These are phyloP conservation scores for Calonectria naviculata DNA, from an alignment of 2,329 filamentous ascomycete species.

Conservation along the genomic window DNA sequence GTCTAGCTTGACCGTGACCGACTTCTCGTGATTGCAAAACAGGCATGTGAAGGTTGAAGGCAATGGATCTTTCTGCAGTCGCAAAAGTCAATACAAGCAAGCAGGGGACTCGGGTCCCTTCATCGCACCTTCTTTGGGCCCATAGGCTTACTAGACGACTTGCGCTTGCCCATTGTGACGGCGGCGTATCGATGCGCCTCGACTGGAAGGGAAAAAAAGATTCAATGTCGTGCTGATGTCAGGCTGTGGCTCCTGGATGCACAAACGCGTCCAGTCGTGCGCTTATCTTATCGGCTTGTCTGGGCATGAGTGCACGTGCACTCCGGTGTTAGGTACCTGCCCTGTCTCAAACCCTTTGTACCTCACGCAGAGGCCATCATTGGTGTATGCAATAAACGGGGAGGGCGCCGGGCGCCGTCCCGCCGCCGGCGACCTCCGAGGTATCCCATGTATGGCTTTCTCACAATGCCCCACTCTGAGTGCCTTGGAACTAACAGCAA, in stretches of 20 bases:
- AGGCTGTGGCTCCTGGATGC: slow-evolving; percentile 29
- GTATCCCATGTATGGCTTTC: slow-evolving; percentile 1
- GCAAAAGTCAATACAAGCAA: slow-evolving; percentile 26
- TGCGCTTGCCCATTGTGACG: slow-evolving; percentile 84
- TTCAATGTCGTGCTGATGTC: slow-evolving; percentile 39
- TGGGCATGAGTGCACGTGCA: slow-evolving; percentile 36
- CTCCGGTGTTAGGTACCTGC: slow-evolving; percentile 10
- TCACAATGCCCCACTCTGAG: slow-evolving; percentile 6
- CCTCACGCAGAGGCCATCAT: slow-evolving; percentile 10
- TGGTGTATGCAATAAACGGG: slow-evolving; percentile 38
- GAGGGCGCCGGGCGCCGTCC: slow-evolving; percentile 30
- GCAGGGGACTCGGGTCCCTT: background rate
- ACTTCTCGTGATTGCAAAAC: slow-evolving; percentile 98
- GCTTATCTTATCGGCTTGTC: slow-evolving; percentile 40
- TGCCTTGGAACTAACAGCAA: slow-evolving; percentile 8
- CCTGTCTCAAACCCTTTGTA: background rate
- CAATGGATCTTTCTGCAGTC: slow-evolving; percentile 72
- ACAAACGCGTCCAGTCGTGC: slow-evolving; percentile 28
- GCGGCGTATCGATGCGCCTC: slow-evolving; percentile 30
- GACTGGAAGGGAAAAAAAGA: slow-evolving; percentile 28
- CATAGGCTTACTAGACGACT: slow-evolving; percentile 87
- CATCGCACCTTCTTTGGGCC: slow-evolving; percentile 82
- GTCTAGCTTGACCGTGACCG: slow-evolving; percentile 90
- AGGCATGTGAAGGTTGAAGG: slow-evolving; percentile 93
- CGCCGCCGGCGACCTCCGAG: slow-evolving; percentile 41